phyloP scores from a whole-genome alignment of 768 basidiomycete genomes.

The Tulasnella sp. region DNA sequence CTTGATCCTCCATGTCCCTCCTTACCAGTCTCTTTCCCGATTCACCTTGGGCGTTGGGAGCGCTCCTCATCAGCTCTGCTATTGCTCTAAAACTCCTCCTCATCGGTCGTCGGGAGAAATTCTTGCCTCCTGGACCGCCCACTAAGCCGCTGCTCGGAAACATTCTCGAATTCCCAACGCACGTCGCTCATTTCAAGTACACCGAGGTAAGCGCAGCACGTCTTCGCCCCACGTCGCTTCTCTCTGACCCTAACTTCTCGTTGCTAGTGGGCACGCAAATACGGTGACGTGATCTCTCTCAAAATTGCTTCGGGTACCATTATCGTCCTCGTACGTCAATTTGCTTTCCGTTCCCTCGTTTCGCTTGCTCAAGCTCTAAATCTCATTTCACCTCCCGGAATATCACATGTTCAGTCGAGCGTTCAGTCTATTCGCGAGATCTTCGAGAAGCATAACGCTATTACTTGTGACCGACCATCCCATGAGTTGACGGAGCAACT shows the following conservation, averaged over 20 bases:
- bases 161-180: conserved; percentile 38
- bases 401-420: conserved; percentile 32
- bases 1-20: background rate
- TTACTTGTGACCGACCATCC: conserved; percentile 28
- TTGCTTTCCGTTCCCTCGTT: conserved; percentile 22
- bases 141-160: conserved; percentile 41
- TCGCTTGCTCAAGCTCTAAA: background rate
- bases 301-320: conserved; percentile 40
- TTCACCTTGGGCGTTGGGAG: background rate
- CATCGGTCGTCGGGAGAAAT: conserved; percentile 3
- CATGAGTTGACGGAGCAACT: conserved; percentile 37
- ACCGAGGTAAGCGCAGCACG: conserved; percentile 35
- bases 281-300: conserved; percentile 41
- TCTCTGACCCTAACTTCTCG: background rate
- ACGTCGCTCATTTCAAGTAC: conserved; percentile 39
- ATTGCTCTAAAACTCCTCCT: background rate
- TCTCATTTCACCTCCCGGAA: background rate
- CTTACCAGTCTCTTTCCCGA: background rate
- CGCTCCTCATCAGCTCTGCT: background rate
- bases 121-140: conserved; percentile 41
- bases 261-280: conserved; percentile 39
- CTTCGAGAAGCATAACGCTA: conserved; percentile 40
- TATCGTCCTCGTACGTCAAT: conserved; percentile 39
- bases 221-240: background rate
- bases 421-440: conserved; percentile 40